These are phyloP conservation scores for Hawksworthiomyces lignivorus DNA, from an alignment of 2,329 filamentous ascomycete species.

Conservation along the genomic window DNA sequence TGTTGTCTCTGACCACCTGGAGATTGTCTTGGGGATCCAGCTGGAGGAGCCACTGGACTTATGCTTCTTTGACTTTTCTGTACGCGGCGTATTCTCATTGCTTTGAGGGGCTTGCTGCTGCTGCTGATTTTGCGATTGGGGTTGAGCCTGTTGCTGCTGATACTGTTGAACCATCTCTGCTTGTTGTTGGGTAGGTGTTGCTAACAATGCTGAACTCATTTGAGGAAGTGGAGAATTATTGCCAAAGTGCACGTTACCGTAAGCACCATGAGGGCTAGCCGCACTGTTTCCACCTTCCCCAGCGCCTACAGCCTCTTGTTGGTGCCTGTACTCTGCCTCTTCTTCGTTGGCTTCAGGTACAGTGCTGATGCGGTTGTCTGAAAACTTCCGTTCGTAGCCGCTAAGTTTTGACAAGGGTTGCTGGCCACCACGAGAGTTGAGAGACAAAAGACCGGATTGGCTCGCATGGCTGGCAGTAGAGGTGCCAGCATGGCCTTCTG, in stretches of 20 bases:
- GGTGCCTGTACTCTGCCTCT: constrained; percentile 42
- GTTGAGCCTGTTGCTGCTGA: constrained; percentile 3
- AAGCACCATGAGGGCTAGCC: constrained; percentile 45
- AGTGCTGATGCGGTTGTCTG: constrained; percentile 80
- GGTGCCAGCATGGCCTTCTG: constrained; percentile 70
- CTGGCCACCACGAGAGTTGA: constrained; percentile 37
- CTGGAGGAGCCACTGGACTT: constrained; percentile 75
- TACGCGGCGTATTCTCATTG: constrained; percentile 71
- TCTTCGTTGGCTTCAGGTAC: constrained; percentile 80
- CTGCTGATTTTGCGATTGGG: constrained; percentile 4
- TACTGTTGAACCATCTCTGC: background rate
- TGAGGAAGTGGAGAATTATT: constrained; percentile 7
- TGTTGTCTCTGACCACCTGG: constrained; percentile 95
- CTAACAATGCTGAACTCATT: constrained; percentile 10
- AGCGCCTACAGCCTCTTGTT: constrained; percentile 44
- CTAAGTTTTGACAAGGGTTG: constrained; percentile 31
- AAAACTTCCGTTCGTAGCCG: constrained; percentile 49
- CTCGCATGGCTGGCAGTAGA: constrained; percentile 64
- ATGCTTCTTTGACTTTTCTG: constrained; percentile 75
- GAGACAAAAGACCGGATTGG: constrained; percentile 68
- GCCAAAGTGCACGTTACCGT: constrained; percentile 32
- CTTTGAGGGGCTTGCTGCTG: constrained; percentile 35
- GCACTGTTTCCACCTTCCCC: constrained; percentile 33
- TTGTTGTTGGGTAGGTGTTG: constrained; percentile 36
- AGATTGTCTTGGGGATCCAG: constrained; percentile 86